Evolutionary conservation across 2,329 filamentous ascomycete genomes (phyloP).

Genomic region (Paecilomyces variotii): DNA sequence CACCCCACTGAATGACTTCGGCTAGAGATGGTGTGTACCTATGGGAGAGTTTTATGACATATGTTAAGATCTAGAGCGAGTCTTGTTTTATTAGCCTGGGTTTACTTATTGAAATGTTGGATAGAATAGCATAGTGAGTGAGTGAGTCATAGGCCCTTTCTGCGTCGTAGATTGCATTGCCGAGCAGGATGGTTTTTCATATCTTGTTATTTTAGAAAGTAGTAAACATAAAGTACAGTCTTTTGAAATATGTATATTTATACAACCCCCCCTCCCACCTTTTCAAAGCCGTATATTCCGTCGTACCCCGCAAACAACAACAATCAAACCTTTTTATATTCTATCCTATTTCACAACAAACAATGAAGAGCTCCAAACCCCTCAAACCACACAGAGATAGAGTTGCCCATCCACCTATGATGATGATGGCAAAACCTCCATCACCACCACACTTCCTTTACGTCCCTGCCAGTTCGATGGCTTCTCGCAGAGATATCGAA

Average conservation of each 20-base stretch:
- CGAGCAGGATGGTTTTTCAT: too few relatives aligned
- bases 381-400: neutral
- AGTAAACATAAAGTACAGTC: too few relatives aligned
- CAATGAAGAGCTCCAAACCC: neutral
- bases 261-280: too few relatives aligned
- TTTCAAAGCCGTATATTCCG: too few relatives aligned
- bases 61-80: neutral
- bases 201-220: too few relatives aligned
- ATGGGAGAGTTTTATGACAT: neutral
- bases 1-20: neutral
- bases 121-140: neutral
- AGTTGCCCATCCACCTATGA: neutral
- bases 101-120: neutral
- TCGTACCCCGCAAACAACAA: neutral
- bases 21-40: neutral
- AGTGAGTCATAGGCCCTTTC: too few relatives aligned
- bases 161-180: too few relatives aligned
- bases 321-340: neutral
- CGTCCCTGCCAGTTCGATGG: neutral
- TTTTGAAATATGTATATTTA: too few relatives aligned
- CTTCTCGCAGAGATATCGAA: neutral
- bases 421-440: neutral
- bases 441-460: neutral
- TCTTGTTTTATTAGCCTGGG: neutral
- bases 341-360: neutral